phyloP scores from a whole-genome alignment of 2,329 filamentous ascomycete genomes.

The Aspergillus luchuensis region DNA sequence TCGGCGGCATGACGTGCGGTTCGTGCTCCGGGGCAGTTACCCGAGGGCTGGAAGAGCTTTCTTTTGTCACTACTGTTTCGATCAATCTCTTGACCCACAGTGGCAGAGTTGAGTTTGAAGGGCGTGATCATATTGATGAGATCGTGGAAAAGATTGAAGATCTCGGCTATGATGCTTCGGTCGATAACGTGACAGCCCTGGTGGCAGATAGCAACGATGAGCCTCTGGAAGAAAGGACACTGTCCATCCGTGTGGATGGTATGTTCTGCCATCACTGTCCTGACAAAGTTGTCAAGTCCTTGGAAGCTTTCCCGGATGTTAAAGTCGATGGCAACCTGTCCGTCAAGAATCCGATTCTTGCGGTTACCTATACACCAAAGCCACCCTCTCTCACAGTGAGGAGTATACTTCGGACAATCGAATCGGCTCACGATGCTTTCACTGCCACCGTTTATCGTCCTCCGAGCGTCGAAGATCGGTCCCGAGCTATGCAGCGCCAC shows the following conservation, averaged over 20 bases:
- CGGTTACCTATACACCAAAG: conserved; percentile 68
- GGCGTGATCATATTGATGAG: conserved; percentile 47
- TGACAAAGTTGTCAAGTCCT: conserved; percentile 40
- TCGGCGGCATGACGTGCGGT: conserved; percentile 62
- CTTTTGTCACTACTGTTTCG: conserved; percentile 51
- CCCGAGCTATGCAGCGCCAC: conserved; percentile 68
- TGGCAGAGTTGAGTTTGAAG: conserved; percentile 52
- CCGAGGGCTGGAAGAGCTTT: conserved; percentile 47
- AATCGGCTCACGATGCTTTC: conserved; percentile 66
- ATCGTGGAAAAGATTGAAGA: conserved; percentile 56
- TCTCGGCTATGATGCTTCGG: conserved; percentile 66
- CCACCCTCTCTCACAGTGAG: conserved; percentile 73
- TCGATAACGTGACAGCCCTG: conserved; percentile 50
- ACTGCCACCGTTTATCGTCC: conserved; percentile 73
- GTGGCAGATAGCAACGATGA: conserved; percentile 34
- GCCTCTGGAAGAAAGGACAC: conserved; percentile 50
- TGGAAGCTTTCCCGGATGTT: conserved; percentile 53
- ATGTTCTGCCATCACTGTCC: conserved; percentile 77
- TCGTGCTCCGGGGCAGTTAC: conserved; percentile 56
- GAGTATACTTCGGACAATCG: conserved; percentile 69
- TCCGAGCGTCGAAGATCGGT: conserved; percentile 80
- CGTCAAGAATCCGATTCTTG: conserved; percentile 66
- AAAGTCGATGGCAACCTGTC: conserved; percentile 51
- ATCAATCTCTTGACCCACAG: conserved; percentile 57
- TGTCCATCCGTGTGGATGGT: conserved; percentile 68